Base-by-base conservation (phyloP, 139 green algal genomes). In the Spirogloea muscicola region DNA sequence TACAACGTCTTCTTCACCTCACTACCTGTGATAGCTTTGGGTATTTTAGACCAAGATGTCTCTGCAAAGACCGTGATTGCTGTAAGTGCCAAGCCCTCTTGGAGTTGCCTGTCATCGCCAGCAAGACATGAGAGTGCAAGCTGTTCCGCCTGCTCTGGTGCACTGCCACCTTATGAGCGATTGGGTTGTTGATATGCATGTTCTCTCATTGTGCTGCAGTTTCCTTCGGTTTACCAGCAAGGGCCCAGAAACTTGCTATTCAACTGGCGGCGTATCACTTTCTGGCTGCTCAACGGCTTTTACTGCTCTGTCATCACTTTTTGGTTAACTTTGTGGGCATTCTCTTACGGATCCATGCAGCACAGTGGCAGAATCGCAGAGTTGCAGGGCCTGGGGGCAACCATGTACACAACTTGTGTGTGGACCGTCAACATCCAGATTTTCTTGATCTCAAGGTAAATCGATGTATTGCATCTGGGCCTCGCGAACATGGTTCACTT, bases 1-100 rank as follows among this genome's bases (percentile, higher is more conserved):
- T 91, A 83, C 79, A 89, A 90, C 62, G 59, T 89, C 5, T 39
- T 91, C 41, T 90, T 89, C 71, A 89, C 84, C 13, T 74, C 66
- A 1, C 44, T 88, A 7, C 85, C 87, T 3, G 78, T 87, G 37
- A 60, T 84, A 25, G 76, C 72, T 0, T 27, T 88, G 16, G 87
- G 77, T 0, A 27, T 86, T 13, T 60, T 88, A 2, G 87, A 91
- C 62, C 81, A 88, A 60, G 87, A 91, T 40, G 83, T 89, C 13
- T 16, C 13, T 16, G 29, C 16, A 16, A 41, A 13, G 16, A 39
- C 10, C 13, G 55, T 13, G 13, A 51, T 64, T 39, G 10, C 13
- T 41, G 13, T 39, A 21, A 41, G 13, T 51, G 10, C 13, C 10
- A 13, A 39, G 13, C 18, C 10, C 13, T 16, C 18, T 39, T 39